Evolutionary conservation across 805 yeast genomes (phyloP).

Genomic region (Candida insectalens): DNA sequence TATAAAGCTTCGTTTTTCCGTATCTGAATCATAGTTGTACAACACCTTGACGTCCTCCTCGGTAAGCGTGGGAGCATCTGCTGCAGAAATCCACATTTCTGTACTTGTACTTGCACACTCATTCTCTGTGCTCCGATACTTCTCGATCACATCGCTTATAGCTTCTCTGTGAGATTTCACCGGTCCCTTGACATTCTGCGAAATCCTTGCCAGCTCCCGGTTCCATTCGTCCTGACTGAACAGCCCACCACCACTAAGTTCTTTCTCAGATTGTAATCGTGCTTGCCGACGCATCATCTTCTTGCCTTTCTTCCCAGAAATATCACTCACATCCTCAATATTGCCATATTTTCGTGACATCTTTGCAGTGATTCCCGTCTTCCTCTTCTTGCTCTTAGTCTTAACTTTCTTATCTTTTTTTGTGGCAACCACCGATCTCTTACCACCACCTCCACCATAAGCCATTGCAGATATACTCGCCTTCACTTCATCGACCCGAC

Average conservation of each 20-base stretch:
- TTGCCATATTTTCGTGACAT: conserved; percentile 3
- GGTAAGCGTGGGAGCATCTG: conserved; percentile 1
- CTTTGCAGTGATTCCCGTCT: conserved; percentile 4
- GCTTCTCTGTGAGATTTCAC: neutral
- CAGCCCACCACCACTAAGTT: no score
- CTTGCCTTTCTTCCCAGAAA: no score
- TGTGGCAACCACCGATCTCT: no score
- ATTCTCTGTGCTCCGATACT: neutral
- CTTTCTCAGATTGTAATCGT: no score
- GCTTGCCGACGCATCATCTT: no score
- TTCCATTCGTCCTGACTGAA: conserved; percentile 2
- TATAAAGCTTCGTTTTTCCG: no score
- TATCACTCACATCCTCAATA: neutral
- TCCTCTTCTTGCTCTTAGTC: neutral
- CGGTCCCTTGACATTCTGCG: neutral
- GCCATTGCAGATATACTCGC: no score
- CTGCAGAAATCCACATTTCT: neutral
- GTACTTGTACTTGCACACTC: neutral
- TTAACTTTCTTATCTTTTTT: neutral
- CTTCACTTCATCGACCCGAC: neutral
- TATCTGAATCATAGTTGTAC: conserved; percentile 2
- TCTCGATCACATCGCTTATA: neutral
- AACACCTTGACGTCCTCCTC: conserved; percentile 3
- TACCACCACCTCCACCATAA: no score
- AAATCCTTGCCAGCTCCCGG: neutral